These are phyloP conservation scores for Melaleuca alternifolia DNA, from an alignment of 345 rosid species.

Conservation along the genomic window DNA sequence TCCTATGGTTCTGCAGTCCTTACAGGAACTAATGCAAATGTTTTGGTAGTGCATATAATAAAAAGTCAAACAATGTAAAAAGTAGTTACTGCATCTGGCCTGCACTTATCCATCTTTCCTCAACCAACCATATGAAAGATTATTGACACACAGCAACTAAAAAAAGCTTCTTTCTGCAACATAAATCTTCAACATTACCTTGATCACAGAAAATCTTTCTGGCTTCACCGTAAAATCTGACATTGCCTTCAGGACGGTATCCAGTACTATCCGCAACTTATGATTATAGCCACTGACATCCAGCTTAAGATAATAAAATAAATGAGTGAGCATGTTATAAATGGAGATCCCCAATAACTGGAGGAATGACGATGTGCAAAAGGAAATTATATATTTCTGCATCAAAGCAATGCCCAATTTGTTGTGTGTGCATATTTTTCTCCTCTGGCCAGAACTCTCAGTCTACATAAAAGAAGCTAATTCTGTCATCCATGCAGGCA, in stretches of 20 bases:
- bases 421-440: background rate
- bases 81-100: background rate
- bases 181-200: conserved; percentile 31
- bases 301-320: background rate
- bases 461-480: background rate
- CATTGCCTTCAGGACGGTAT: conserved; percentile 46
- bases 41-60: background rate
- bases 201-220: conserved; percentile 72
- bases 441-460: background rate
- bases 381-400: background rate
- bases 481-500: background rate
- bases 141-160: background rate
- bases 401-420: background rate
- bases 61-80: background rate
- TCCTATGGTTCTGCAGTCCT: background rate
- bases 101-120: background rate
- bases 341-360: background rate
- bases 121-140: background rate
- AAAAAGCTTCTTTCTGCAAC: background rate
- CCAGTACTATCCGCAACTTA: conserved; percentile 66
- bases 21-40: background rate
- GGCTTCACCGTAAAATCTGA: conserved; percentile 63
- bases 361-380: background rate
- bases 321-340: background rate
- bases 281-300: conserved; percentile 67